Conservation (phyloP, 164 flowering plant species). For the Berberis thunbergii region DNA sequence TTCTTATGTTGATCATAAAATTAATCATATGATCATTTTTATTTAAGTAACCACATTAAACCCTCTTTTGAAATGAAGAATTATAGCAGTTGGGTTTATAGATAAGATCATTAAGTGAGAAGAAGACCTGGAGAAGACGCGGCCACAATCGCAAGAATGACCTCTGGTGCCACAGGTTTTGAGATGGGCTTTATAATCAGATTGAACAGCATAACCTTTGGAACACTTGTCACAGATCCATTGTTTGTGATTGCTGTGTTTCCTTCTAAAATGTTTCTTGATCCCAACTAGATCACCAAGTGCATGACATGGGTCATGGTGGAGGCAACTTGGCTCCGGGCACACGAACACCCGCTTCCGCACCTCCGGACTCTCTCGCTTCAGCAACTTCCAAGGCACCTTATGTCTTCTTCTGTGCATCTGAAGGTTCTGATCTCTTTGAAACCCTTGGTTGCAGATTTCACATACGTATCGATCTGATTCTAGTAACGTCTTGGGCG, state of each 20-base stretch:
- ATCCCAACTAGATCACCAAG: constrained; percentile 95
- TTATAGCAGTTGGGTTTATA: neutral
- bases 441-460: constrained; percentile 97
- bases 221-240: constrained; percentile 94
- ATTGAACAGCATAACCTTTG: constrained; percentile 93
- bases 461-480: constrained; percentile 94
- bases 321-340: constrained; percentile 90
- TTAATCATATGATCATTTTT: no score
- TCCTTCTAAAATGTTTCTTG: constrained; percentile 85
- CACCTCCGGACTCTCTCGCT: constrained; percentile 70
- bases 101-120: neutral
- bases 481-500: constrained; percentile 85
- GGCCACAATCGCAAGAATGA: constrained; percentile 96
- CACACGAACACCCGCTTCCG: constrained; percentile 87
- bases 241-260: constrained; percentile 84
- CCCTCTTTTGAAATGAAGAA: neutral
- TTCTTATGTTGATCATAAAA: no score
- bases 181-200: constrained; percentile 95
- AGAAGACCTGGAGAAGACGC: constrained; percentile 82
- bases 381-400: constrained; percentile 94
- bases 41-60: neutral
- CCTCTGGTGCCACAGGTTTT: constrained; percentile 97
- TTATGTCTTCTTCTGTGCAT: constrained; percentile 94
- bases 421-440: constrained; percentile 94
- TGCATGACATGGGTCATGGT: constrained; percentile 94